Evolutionary conservation across 495 filamentous ascomycete species (phyloP).

Genomic region (Xylaria grammica): DNA sequence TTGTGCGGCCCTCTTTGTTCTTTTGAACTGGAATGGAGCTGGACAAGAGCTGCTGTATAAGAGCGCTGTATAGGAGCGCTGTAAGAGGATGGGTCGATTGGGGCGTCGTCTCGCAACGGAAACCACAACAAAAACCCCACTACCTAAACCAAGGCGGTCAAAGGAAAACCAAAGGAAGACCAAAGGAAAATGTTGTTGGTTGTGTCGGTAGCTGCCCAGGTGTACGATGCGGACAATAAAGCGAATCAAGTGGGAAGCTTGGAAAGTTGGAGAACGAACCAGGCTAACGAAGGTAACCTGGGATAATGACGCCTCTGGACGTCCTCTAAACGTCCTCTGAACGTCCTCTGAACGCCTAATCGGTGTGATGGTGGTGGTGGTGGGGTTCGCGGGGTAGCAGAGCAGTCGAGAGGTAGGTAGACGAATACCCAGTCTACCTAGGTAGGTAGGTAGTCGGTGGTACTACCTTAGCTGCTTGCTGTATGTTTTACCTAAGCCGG

Average conservation of each 20-base stretch:
- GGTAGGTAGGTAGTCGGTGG: no score
- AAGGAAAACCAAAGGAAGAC: neutral
- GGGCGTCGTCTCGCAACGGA: slow-evolving; percentile 12
- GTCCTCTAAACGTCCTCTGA: no score
- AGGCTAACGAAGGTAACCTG: neutral
- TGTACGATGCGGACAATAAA: no score
- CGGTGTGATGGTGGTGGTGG: no score
- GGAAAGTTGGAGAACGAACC: slow-evolving; percentile 20
- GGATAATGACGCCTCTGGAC: neutral
- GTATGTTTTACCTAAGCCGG: no score
- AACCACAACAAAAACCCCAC: slow-evolving; percentile 21
- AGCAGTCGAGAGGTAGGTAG: no score
- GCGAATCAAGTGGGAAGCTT: slow-evolving; percentile 7
- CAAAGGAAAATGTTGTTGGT: neutral
- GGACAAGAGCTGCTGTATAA: slow-evolving; percentile 13
- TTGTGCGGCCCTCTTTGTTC: slow-evolving; percentile 15
- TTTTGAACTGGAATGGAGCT: slow-evolving; percentile 1
- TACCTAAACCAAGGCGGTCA: slow-evolving; percentile 21
- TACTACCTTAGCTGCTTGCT: no score
- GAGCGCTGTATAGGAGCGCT: slow-evolving; percentile 8
- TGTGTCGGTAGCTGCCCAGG: no score
- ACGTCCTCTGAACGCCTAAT: no score
- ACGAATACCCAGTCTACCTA: no score
- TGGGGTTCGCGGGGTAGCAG: no score
- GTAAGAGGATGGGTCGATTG: slow-evolving; percentile 14